Base-by-base conservation (phyloP, 371 early-diverging fungal species). In the Choanephora cucurbitarum region DNA sequence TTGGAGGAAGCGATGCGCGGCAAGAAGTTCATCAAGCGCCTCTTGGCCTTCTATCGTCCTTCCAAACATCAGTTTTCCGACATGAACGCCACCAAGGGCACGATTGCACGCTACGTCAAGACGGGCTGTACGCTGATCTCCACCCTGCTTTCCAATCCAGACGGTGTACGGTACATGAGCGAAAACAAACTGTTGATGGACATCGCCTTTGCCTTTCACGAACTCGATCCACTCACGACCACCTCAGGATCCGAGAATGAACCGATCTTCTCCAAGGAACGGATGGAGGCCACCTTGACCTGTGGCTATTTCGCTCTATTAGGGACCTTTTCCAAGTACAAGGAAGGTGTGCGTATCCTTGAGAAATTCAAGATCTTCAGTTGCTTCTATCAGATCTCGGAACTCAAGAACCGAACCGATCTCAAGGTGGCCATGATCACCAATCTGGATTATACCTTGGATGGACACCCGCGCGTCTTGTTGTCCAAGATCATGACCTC, bases 401-500 rank as follows among this genome's bases (percentile, higher is more conserved):
- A 93, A 57, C 69, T 93, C 5, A 79, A 86, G 43, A 87, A 86
- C 48, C 83, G 95, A 18, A 91, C 92, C 48, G 93, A 94, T 60
- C 65, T 94, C 5, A 83, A 88, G 33, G 87, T 84, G 49, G 78
- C 84, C n/a, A 85, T 93, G 33, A 84, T 94, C 28, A 80, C 81
- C 11, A 83, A 81, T 34, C 70, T 92, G 62, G 91, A 93, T 57
- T 93, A 91, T 66, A 76, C 79, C n/a, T 53, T 80, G 80, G 92
- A 94, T 57, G 91, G 92, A 0, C 95, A 94, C 68, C 86, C 91
- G 0, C 82, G 93, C 0, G 83, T 91, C 11, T 70, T 94, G 7
- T 56, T 94, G 6, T 87, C 89, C 11, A 94, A 94, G 58, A 79
- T 92, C 24, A 85, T 93, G 85, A 90, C 92, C 0, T 91, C 91